Base-by-base conservation (phyloP, 2,329 filamentous ascomycete genomes). In the Pestalotiopsis fici region DNA sequence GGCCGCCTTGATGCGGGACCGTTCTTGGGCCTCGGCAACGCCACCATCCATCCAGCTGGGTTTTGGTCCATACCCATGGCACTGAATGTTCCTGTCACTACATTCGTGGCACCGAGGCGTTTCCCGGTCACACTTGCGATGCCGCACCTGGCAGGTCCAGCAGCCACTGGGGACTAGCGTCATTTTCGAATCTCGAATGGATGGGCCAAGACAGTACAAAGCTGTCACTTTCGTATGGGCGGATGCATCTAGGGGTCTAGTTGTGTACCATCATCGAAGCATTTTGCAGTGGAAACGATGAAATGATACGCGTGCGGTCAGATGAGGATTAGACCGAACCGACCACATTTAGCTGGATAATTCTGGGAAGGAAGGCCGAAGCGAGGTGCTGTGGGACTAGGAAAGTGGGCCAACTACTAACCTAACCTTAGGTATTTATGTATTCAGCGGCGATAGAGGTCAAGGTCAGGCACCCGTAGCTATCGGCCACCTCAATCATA, bases 61-160 rank as follows among this genome's bases (percentile, higher is more conserved):
- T 74, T 86, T 88, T 21, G 78, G 75, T 1, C 84, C 80, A 67
- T 78, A 77, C 70, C 84, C 88, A 67, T 87, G 75, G 73, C 88
- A 90, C 23, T 82, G 82, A 67, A 90, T 89, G 59, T 85, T 81
- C n/a, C 90, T 82, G 1, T 78, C 74, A 13, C 77, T 74, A 76
- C 88, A 90, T 50, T 74, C 78, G 5, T 81, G 78, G 75, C 88
- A 90, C 11, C 82, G 72, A 7, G 87, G 87, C 2, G 80, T 81
- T 25, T 72, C 78, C 73, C 88, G 85, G 69, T 89, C 86, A 74
- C 88, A 90, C 72, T 88, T 89, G 73, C 90, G 90, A 71, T 86
- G 86, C 21, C 88, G 83, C 7, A 89, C 80, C 23, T 87, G 83
- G 72, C 88, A 90, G 2, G 87, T 89, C 86, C 86, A 89, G 74